phyloP scores from a whole-genome alignment of 805 yeast genomes.

The Wickerhamomyces canadensis region DNA sequence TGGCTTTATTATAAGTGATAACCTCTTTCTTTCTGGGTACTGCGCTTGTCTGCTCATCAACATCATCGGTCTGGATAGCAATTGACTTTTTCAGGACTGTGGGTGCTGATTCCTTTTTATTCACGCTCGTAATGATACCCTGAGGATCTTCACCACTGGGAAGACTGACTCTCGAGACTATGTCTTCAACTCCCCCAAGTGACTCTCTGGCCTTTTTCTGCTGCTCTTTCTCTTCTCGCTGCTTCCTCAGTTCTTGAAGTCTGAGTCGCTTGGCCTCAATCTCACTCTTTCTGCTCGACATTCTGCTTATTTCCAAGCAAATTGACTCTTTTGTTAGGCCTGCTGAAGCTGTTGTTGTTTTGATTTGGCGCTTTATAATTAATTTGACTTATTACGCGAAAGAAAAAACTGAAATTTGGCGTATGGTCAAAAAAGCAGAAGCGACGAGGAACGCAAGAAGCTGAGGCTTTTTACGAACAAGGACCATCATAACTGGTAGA shows the following conservation, averaged over 20 bases:
- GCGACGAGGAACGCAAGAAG: too few species aligned
- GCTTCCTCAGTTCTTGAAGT: conserved; percentile 45
- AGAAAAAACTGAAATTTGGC: too few species aligned
- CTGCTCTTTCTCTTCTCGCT: conserved; percentile 31
- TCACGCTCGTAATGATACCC: not conserved
- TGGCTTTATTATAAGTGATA: not conserved
- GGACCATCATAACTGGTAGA: too few species aligned
- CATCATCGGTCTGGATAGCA: not conserved
- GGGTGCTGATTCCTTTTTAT: too few species aligned
- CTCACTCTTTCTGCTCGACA: conserved; percentile 31
- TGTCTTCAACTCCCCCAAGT: not conserved
- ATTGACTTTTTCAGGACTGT: too few species aligned
- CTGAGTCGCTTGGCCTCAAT: conserved; percentile 49
- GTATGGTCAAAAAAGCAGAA: too few species aligned
- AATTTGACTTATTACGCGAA: too few species aligned
- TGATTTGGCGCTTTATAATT: not conserved
- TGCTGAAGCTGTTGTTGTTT: not conserved
- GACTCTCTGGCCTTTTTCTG: conserved; percentile 1
- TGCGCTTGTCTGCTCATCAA: not conserved
- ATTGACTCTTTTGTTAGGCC: too few species aligned
- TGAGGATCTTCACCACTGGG: not conserved
- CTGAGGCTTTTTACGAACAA: too few species aligned
- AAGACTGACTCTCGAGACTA: too few species aligned
- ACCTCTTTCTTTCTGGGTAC: not conserved
- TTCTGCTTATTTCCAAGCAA: conserved; percentile 5